Percentiles rank a stretch among this genome's conserved stretches.
Evolutionary conservation across 1,284 basidiomycete species (phyloP).

Genomic region (Cutaneotrichosporon cutaneum): DNA sequence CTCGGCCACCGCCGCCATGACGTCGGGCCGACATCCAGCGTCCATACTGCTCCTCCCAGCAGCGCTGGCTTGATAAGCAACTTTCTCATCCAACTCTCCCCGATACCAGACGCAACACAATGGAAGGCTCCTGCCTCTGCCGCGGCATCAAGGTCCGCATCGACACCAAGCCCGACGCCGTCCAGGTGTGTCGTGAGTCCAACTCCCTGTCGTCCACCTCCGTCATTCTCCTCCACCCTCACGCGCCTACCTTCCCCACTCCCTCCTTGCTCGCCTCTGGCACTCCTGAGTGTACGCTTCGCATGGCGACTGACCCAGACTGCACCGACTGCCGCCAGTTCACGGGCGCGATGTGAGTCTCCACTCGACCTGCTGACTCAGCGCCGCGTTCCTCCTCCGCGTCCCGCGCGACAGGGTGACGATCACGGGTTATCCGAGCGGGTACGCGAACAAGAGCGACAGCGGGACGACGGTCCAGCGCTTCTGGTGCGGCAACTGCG

Average conservation of each 20-base stretch:
- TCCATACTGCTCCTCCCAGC: too few relatives aligned
- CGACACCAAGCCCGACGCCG: not conserved
- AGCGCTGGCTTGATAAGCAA: too few relatives aligned
- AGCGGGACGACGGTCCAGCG: not conserved
- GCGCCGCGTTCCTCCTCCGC: constrained; percentile 9
- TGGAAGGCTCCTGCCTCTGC: constrained; percentile 6
- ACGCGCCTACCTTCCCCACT: too few relatives aligned
- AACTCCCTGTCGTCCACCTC: not conserved
- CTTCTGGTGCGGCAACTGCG: constrained; percentile 7
- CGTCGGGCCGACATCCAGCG: not conserved
- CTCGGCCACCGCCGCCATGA: not conserved
- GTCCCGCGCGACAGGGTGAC: not conserved
- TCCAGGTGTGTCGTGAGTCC: constrained; percentile 6
- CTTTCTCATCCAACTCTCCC: too few relatives aligned
- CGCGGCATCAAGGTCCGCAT: not conserved
- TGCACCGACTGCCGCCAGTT: constrained; percentile 13
- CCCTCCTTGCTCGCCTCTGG: too few relatives aligned
- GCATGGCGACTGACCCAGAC: too few relatives aligned
- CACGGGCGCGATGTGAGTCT: constrained; percentile 9
- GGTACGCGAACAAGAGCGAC: not conserved
- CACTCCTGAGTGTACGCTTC: too few relatives aligned
- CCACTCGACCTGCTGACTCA: not conserved
- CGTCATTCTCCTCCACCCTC: not conserved
- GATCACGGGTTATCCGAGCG: constrained; percentile 2
- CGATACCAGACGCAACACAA: too few relatives aligned